phyloP scores from a whole-genome alignment of 2,329 filamentous ascomycete genomes.

The Colletotrichum caudatum region DNA sequence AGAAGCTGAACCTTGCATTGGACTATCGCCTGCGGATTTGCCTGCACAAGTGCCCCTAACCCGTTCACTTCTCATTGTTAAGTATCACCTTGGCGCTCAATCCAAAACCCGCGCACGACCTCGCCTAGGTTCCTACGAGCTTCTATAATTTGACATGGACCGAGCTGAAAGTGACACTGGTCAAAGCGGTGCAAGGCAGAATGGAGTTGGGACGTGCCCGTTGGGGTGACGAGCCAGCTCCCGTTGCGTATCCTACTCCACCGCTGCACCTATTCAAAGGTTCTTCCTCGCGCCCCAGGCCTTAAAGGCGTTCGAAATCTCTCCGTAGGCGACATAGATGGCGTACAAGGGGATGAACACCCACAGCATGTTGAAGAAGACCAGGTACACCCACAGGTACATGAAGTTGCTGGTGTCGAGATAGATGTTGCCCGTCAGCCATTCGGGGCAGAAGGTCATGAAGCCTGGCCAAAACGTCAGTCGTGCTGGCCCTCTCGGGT shows the following conservation, averaged over 20 bases:
- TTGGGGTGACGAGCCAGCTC: neutral
- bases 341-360: conserved; percentile 72
- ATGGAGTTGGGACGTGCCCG: neutral
- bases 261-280: conserved; percentile 27
- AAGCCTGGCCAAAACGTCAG: conserved; percentile 59
- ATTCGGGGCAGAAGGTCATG: conserved; percentile 79
- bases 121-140: neutral
- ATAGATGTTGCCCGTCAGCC: conserved; percentile 71
- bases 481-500: neutral
- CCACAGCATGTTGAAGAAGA: conserved; percentile 78
- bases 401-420: conserved; percentile 76
- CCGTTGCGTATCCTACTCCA: neutral
- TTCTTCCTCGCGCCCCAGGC: conserved; percentile 50
- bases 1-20: neutral
- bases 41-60: neutral
- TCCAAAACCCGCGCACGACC: neutral
- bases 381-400: conserved; percentile 75
- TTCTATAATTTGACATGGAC: neutral
- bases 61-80: neutral
- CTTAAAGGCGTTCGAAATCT: conserved; percentile 67
- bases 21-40: neutral
- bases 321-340: conserved; percentile 65
- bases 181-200: neutral
- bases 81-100: neutral
- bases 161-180: neutral